Evolutionary conservation across 1,284 basidiomycete species (phyloP), one percentile per base, ranked within the genome.

Genomic region (Puccinia novopanici): DNA sequence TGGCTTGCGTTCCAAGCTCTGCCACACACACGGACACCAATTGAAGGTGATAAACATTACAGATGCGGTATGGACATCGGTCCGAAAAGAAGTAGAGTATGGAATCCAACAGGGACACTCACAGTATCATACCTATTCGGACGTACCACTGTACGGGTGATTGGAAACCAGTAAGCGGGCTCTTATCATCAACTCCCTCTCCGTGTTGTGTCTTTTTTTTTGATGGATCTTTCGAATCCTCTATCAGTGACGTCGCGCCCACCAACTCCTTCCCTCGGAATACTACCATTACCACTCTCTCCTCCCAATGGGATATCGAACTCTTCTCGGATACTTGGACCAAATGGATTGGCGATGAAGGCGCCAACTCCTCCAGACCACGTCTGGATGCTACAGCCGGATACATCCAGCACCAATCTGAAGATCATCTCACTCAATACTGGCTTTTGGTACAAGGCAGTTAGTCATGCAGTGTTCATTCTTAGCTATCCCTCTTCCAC

Each of bases 111-210:
- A 80, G 52, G 78, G 78, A 10, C 68, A 80, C 55, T 73, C 78
- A 10, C 78, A 80, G 52, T 80, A 73, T 54, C 59, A 52, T 37
- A 65, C 78, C 24, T 74, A 80, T 63, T 73, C 70, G 8, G 61
- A 61, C 55, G 80, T 80, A 10, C 83, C 83, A 2, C 83, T 84
- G 0, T 84, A 84, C 40, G 84, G 5, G 83, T 82, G 6, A 77
- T 85, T 48, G 84, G 84, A 24, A 85, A 85, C 76, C 84, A 85
- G 84, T 83, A n/a, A n/a, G n/a, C n/a, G n/a, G n/a, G n/a, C n/a
- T n/a, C n/a, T n/a, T n/a, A n/a, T n/a, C n/a, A n/a, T n/a, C n/a
- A n/a, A n/a, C n/a, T n/a, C n/a, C n/a, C n/a, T n/a, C n/a, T n/a
- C 30, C 78, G 83, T 70, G 13, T 22, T 22, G n/a, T n/a, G n/a